These are phyloP conservation scores for Mucor circinelloides DNA, from an alignment of 371 early-diverging fungal species.

Conservation along the genomic window DNA sequence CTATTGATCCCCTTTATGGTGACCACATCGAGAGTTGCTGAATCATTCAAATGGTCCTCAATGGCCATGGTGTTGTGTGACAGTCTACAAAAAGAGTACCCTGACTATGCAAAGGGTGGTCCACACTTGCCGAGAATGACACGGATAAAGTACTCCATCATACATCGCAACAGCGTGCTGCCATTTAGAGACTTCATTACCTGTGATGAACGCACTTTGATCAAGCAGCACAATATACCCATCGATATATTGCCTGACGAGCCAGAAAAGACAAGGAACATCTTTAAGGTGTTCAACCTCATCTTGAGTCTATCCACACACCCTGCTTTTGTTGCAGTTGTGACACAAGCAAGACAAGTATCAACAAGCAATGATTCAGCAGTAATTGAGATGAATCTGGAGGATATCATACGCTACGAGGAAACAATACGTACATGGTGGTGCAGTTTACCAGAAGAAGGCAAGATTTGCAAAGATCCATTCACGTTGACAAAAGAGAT, in stretches of 20 bases:
- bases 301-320: not conserved
- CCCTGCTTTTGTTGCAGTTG: not conserved
- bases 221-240: not conserved
- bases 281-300: conserved; percentile 4
- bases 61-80: not conserved
- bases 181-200: conserved; percentile 5
- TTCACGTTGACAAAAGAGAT: conserved; percentile 13
- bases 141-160: conserved; percentile 3
- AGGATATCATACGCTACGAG: conserved; percentile 14
- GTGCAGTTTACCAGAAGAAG: conserved; percentile 12
- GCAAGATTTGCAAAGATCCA: conserved; percentile 10
- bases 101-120: not conserved
- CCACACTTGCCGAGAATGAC: not conserved
- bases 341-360: not conserved
- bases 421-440: conserved; percentile 12
- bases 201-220: not conserved
- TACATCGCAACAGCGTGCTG: conserved; percentile 9
- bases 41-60: conserved; percentile 13
- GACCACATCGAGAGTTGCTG: conserved; percentile 2
- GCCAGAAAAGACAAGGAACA: not conserved
- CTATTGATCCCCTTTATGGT: conserved; percentile 9
- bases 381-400: conserved; percentile 3
- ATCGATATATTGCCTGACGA: conserved; percentile 23
- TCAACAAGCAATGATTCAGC: not conserved
- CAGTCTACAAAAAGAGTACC: not conserved